Percentiles rank a stretch among this genome's conserved stretches.
phyloP scores from a whole-genome alignment of 2,329 filamentous ascomycete genomes.

The Diaporthe sp. region DNA sequence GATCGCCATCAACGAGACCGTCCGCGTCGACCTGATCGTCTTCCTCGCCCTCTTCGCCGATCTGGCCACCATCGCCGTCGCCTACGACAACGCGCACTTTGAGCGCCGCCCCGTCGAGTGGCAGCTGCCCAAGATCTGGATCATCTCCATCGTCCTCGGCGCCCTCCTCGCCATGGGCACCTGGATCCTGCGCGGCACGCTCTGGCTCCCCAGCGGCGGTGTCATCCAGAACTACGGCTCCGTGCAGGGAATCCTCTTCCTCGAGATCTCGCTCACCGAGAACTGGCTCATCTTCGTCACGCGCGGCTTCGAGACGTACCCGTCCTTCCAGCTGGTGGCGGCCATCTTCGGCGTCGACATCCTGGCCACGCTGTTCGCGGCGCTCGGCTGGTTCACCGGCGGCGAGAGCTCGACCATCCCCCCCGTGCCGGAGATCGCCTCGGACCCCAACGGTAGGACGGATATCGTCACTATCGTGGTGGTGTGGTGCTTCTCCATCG shows the following conservation, averaged over 20 bases:
- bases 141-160: slow-evolving; percentile 79
- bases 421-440: slow-evolving; percentile 48
- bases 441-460: slow-evolving; percentile 57
- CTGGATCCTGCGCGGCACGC: slow-evolving; percentile 79
- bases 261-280: slow-evolving; percentile 80
- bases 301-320: slow-evolving; percentile 79
- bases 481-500: slow-evolving; percentile 76
- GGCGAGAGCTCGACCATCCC: slow-evolving; percentile 47
- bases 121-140: slow-evolving; percentile 87
- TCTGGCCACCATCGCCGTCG: slow-evolving; percentile 83
- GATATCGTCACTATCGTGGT: slow-evolving; percentile 73
- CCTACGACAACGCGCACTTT: slow-evolving; percentile 84
- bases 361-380: slow-evolving; percentile 79
- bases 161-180: slow-evolving; percentile 77
- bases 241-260: slow-evolving; percentile 81
- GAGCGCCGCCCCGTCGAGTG: slow-evolving; percentile 83
- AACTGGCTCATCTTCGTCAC: slow-evolving; percentile 87
- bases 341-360: slow-evolving; percentile 81
- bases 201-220: slow-evolving; percentile 79
- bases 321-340: slow-evolving; percentile 79
- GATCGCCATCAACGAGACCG: slow-evolving; percentile 85
- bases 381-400: slow-evolving; percentile 78
- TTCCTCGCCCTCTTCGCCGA: slow-evolving; percentile 86
- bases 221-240: slow-evolving; percentile 82
- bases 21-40: slow-evolving; percentile 80